Evolutionary conservation across 495 filamentous ascomycete genomes (phyloP).

Genomic region (Aspergillus funiculosus): DNA sequence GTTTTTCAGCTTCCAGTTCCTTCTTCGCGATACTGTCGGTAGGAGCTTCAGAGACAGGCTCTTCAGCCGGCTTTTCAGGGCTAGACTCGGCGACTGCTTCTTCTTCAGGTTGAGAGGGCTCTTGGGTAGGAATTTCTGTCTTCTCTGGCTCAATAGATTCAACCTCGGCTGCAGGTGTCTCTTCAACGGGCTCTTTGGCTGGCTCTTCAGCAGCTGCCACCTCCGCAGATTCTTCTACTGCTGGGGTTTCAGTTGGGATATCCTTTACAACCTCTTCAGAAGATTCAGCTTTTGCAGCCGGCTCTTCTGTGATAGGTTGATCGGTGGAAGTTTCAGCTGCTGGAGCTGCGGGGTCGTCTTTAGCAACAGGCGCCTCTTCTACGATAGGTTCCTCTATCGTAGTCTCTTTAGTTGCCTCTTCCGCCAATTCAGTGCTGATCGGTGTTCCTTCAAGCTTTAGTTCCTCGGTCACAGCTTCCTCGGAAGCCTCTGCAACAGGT

Average conservation of each 20-base stretch:
- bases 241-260: not conserved
- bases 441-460: not conserved
- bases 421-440: not conserved
- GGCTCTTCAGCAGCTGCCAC: not conserved
- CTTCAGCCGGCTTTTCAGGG: not conserved
- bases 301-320: conserved; percentile 11
- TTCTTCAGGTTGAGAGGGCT: too few species aligned
- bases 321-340: conserved; percentile 9
- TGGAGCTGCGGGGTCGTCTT: too few species aligned
- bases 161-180: too few species aligned
- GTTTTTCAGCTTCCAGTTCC: not conserved
- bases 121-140: too few species aligned
- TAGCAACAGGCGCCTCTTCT: conserved; percentile 5
- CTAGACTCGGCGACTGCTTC: not conserved
- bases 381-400: conserved; percentile 1
- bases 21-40: not conserved
- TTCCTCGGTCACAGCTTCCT: conserved; percentile 5
- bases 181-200: not conserved
- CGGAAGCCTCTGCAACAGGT: not conserved
- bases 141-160: too few species aligned
- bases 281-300: conserved; percentile 3
- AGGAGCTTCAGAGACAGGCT: not conserved
- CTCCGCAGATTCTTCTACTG: not conserved
- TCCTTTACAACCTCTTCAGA: not conserved
- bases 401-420: conserved; percentile 2